Base-by-base conservation (phyloP, 805 yeast genomes). In the Saturnispora kantuleensis region DNA sequence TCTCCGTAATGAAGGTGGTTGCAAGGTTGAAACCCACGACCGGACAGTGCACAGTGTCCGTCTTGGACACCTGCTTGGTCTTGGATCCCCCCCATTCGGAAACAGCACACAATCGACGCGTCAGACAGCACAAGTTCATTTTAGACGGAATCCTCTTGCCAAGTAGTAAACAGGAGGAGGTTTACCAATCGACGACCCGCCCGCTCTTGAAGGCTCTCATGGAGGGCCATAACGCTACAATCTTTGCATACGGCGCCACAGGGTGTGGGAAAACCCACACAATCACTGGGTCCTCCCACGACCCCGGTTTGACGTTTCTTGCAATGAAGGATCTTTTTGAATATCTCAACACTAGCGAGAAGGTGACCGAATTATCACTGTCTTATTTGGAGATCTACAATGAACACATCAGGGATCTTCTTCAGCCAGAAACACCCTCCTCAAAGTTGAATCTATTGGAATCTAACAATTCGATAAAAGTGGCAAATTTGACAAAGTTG, bases 261-360 rank as follows among this genome's bases (percentile, higher is more conserved):
- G 97, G 97, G 0, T 89, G 97, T 62, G 97, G 97, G n/a, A 89
- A 89, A 58, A 89, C 97, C 0, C 87, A 83, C 59, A 89, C 97
- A 0, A 84, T 89, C 30, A 75, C 82, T 58, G 96, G 96, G 0
- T 73, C 80, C 0, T 71, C 78, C 0, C 74, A 74, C 2, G 64
- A 73, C 21, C 96, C 95, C 0, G 96, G 96, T 0, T 74, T 89
- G 11, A 82, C 87, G 0, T 84, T 80, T 53, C 64, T 81, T 35
- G 81, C 96, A 0, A 79, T 86, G 81, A 69, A 76, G 49, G 95
- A 85, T 47, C 65, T 90, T 31, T 88, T 81, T 58, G 65, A 65
- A 15, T 68, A 69, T 44, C 83, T 88, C 29, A 82, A 64, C 2
- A 54, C 76, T 39, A 56, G 67, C 18, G 71, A 75, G 0, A 76